These are phyloP conservation scores for Domatiomyces globalis DNA, from an alignment of 2,329 filamentous ascomycete genomes.

Conservation along the genomic window DNA sequence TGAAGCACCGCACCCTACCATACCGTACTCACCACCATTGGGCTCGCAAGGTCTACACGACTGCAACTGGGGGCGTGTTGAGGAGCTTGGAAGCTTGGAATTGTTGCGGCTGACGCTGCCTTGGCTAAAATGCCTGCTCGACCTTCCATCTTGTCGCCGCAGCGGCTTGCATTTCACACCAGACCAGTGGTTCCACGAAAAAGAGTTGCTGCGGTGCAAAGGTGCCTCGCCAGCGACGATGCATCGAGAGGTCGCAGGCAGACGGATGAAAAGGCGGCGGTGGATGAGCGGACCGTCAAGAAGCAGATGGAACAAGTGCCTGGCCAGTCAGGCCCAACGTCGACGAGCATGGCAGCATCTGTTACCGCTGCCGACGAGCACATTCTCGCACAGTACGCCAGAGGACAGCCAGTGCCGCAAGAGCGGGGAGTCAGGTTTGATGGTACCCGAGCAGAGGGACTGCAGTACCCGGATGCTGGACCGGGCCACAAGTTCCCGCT, in stretches of 20 bases:
- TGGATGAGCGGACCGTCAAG: no score
- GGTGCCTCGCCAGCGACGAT: constrained; percentile 16
- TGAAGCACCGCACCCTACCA: no score
- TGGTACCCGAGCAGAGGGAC: constrained; percentile 20
- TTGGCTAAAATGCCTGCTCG: constrained; percentile 39
- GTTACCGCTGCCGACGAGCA: constrained; percentile 24
- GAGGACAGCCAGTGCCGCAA: neutral
- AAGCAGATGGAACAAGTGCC: no score
- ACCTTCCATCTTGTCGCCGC: constrained; percentile 34
- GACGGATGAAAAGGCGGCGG: constrained; percentile 17
- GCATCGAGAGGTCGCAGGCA: constrained; percentile 1
- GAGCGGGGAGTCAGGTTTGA: constrained; percentile 6
- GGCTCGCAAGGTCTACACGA: neutral
- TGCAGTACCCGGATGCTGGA: constrained; percentile 16
- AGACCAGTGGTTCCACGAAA: constrained; percentile 15
- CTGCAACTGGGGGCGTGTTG: no score
- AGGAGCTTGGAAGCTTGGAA: neutral
- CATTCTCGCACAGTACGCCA: constrained; percentile 40
- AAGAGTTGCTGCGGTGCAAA: constrained; percentile 16
- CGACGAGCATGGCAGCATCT: constrained; percentile 2
- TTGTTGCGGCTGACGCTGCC: neutral
- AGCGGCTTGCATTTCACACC: constrained; percentile 15
- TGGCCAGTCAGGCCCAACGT: constrained; percentile 6
- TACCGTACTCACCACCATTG: neutral
- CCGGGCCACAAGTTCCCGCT: constrained; percentile 65